Percentiles rank a stretch among this genome's conserved stretches.
Conservation (phyloP, 108 stramenopile species). For the Hondaea fermentalgiana region DNA sequence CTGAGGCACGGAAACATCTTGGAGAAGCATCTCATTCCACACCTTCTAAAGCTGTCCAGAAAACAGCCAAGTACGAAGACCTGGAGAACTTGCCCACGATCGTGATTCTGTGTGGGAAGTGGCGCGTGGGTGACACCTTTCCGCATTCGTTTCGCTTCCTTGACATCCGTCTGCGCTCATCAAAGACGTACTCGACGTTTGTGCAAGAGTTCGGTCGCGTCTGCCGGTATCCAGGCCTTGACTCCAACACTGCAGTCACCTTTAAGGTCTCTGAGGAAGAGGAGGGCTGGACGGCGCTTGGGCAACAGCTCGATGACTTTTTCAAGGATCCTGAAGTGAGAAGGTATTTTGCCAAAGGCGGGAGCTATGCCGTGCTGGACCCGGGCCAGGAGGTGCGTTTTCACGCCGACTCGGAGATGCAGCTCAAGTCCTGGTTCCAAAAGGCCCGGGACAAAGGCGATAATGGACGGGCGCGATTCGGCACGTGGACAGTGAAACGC, state of each 20-base stretch:
- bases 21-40: not conserved
- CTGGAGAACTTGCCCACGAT: not conserved
- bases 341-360: not conserved
- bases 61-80: not conserved
- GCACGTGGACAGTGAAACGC: not conserved
- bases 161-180: not conserved
- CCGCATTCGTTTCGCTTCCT: not conserved
- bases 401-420: not conserved
- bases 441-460: not conserved
- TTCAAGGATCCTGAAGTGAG: not conserved
- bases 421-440: not conserved
- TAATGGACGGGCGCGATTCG: not conserved
- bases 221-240: not conserved
- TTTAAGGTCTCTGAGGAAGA: no score
- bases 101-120: not conserved
- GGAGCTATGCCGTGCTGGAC: not conserved
- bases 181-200: not conserved
- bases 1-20: not conserved
- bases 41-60: not conserved
- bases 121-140: not conserved
- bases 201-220: not conserved
- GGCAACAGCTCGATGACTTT: not conserved
- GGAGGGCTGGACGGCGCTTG: no score
- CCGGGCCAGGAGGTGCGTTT: not conserved
- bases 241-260: no score